Base-by-base conservation (phyloP, 768 basidiomycete species). In the Lentinula detonsa region DNA sequence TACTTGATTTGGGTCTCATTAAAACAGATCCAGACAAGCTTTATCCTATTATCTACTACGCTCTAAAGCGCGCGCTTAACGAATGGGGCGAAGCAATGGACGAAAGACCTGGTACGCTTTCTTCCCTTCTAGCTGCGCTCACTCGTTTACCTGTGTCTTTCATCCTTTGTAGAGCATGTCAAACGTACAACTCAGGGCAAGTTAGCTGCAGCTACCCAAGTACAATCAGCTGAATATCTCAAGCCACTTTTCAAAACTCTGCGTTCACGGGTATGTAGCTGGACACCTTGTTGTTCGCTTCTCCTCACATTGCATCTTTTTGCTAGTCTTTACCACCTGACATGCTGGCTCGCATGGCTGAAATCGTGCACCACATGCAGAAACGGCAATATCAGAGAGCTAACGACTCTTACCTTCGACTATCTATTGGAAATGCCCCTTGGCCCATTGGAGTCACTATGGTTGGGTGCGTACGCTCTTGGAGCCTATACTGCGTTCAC, bases 401-500 rank as follows among this genome's bases (percentile, higher is more conserved):
- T 2, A 99, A 98, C 68, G 97, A 99, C 70, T 89, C 95, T 0
- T 99, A 99, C 72, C 85, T 99, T 23, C 90, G 97, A 6, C 78
- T 99, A 42, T 95, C 93, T 5, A 99, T 99, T 64, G 97, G 97
- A 37, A 99, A 97, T 68, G 96, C 97, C 0, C 95, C 97, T 2
- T 99, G 97, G 97, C 97, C 97, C 1, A 99, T 99, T 68, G 97
- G 97, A 46, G 97, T 99, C 8, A 99, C 97, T 63, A 96, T 96
- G 91, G 97, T 98, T 76, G 95, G 94, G 93, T 94, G 74, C 42
- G 87, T 79, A 10, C 43, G n/a, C 39, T 13, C 7, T 10, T 13
- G 4, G 18, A 42, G 58, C 48, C 9, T 33, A 21, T 60, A 18
- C 1, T 46, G 18, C n/a, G 16, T 18, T 31, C 52, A 16, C 43